Evolutionary conservation across 78 protist genomes (phyloP).

Genomic region (Isochrysis galbana): DNA sequence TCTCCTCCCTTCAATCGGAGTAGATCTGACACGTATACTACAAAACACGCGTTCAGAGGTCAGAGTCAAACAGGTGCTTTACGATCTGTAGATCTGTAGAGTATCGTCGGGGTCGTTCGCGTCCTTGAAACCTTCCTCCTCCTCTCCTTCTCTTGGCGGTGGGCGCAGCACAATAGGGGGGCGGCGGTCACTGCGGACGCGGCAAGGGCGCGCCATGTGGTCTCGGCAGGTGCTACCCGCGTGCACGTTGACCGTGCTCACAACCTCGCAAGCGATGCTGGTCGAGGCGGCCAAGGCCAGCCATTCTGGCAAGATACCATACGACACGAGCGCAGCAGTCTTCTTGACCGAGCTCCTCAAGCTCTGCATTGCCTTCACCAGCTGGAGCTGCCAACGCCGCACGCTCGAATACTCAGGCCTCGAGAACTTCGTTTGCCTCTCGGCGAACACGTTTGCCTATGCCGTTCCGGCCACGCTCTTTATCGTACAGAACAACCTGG

Average conservation of each 20-base stretch:
- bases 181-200: no score
- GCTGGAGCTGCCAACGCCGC: not conserved
- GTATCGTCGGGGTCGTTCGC: no score
- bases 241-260: not conserved
- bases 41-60: no score
- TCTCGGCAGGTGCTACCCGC: no score
- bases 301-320: not conserved
- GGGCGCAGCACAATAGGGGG: no score
- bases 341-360: not conserved
- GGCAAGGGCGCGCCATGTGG: no score
- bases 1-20: no score
- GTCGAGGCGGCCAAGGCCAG: not conserved
- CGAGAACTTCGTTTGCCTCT: not conserved
- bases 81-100: no score
- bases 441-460: not conserved
- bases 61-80: no score
- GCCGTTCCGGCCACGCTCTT: not conserved
- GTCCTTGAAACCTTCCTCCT: no score
- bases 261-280: not conserved
- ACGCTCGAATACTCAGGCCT: not conserved
- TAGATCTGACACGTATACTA: no score
- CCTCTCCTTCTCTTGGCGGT: no score
- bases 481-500: not conserved
- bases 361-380: not conserved
- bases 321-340: not conserved